Evolutionary conservation across 2,329 filamentous ascomycete genomes (phyloP), one percentile per base, ranked within the genome.

Genomic region (Colletotrichum sp.): DNA sequence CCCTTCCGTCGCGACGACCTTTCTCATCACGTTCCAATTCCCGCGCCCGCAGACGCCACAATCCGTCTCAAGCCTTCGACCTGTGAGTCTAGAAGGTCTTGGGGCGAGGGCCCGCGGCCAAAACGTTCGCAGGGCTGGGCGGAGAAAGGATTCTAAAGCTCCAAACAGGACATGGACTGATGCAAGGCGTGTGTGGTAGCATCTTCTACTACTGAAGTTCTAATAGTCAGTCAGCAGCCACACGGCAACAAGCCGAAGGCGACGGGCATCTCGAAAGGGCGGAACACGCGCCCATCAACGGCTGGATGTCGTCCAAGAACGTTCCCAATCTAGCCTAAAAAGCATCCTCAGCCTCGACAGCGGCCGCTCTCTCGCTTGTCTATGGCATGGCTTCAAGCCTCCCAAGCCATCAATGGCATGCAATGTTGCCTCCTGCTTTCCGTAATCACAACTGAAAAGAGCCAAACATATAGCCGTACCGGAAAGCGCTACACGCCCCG

Each of bases 141-240:
- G 22, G 36, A 15, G 62, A 28, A 68, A 32, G 67, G 22, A 34
- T 34, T n/a, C 13, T 15, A 34, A 22, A 3, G 13, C 22, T 62
- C 28, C 32, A 36, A 64, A 34, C 34, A 15, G 62, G n/a, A 64
- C n/a, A 28, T 22, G n/a, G 24, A 60, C n/a, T 16, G 52, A 68
- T 28, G 73, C 44, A 72, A 65, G 63, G 64, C 57, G 32, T 36
- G 34, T 15, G 68, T 39, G 64, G 34, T 72, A 44, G 63, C 73
- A 68, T 68, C 48, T 39, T 8, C 55, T 18, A 48, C 70, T 68
- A 48, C 70, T 68, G 18, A 68, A 26, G 70, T 75, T 63, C 64
- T 70, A 64, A 75, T 75, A 72, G 28, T 75, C 72, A 72, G 57
- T 75, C 73, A 64, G 73, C 69, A 75, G 73, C 73, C 69, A 75